Evolutionary conservation across 2,329 filamentous ascomycete species (phyloP).

Genomic region (Pestalotiopsis sp.): DNA sequence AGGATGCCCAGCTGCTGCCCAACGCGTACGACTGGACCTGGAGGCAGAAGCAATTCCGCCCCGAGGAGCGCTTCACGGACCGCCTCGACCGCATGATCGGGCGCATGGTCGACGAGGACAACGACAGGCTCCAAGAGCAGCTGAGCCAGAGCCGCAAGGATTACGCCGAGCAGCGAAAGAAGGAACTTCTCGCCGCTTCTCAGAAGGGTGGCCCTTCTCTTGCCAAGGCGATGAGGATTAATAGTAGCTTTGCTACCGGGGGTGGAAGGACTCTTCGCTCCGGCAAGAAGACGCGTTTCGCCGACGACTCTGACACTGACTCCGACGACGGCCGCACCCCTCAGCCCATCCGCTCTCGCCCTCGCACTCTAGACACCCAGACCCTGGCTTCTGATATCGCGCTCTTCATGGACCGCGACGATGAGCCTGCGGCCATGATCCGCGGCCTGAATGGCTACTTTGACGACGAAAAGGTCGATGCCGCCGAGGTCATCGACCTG

Average conservation of each 20-base stretch:
- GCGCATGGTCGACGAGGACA: background rate
- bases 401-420: background rate
- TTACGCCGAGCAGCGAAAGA: background rate
- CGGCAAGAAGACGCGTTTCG: background rate
- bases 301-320: background rate
- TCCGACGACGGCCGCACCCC: background rate
- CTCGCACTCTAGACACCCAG: background rate
- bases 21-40: slow-evolving; percentile 2
- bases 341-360: background rate
- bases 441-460: background rate
- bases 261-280: background rate
- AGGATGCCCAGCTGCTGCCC: background rate
- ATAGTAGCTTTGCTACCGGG: background rate
- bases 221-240: background rate
- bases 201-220: background rate
- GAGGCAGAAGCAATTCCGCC: slow-evolving; percentile 1
- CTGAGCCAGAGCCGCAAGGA: background rate
- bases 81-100: slow-evolving; percentile 3
- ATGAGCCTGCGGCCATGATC: background rate
- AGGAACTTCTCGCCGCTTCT: background rate
- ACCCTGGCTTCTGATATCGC: background rate
- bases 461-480: background rate
- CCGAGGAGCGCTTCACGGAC: background rate
- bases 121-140: background rate
- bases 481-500: background rate